A percentile compares a stretch with the other conserved stretches of the same genome.
Conservation (phyloP, 257 asterid genomes). For the Solanum appendiculatum region DNA sequence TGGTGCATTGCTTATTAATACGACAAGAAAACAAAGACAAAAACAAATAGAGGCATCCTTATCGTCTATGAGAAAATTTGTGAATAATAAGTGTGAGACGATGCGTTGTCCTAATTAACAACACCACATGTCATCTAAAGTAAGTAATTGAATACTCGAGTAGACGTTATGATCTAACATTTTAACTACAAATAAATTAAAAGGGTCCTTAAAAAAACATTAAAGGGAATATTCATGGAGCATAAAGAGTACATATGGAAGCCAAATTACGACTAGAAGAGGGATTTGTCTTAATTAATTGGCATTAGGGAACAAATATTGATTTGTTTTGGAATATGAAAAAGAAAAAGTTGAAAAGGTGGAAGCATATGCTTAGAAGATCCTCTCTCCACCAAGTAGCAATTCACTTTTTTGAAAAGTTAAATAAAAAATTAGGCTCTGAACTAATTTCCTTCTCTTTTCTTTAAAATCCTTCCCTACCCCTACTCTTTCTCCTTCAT, state of each 20-base stretch:
- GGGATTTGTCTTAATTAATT: neutral
- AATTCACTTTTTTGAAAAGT: neutral
- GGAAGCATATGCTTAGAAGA: constrained; percentile 46
- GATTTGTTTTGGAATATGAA: neutral
- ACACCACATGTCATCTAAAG: neutral
- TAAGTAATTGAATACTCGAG: neutral
- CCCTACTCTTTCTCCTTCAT: neutral
- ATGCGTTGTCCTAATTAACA: neutral
- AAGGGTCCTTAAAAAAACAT: neutral
- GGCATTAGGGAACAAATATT: neutral
- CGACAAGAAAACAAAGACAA: neutral
- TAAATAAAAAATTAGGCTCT: neutral
- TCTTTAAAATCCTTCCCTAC: neutral
- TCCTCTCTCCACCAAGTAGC: constrained; percentile 23
- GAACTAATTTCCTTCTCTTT: neutral
- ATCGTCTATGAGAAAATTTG: neutral
- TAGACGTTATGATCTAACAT: neutral
- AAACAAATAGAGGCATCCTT: neutral
- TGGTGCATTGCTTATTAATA: neutral
- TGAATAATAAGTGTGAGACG: neutral
- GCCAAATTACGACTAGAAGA: neutral
- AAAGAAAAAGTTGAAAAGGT: constrained; percentile 24
- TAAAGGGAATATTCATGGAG: neutral
- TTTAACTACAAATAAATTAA: neutral
- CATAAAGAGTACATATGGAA: neutral